Percentiles rank a stretch among this genome's conserved stretches.
These are phyloP conservation scores for Colletotrichum orchidophilum DNA, from an alignment of 2,329 filamentous ascomycete genomes.

Conservation along the genomic window DNA sequence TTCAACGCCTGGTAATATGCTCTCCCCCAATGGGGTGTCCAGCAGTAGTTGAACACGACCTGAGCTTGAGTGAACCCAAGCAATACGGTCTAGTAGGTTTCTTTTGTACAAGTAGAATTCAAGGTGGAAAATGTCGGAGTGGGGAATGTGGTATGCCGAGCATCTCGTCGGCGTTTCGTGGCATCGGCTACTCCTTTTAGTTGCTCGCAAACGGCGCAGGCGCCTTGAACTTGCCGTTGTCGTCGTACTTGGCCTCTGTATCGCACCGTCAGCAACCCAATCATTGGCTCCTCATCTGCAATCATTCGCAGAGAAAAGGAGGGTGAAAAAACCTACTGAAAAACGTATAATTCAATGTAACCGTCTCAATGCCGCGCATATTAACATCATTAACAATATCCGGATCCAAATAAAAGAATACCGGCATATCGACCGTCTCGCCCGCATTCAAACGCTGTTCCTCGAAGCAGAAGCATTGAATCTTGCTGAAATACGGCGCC, in stretches of 20 bases:
- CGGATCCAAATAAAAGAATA: constrained; percentile 98
- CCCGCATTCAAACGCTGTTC: constrained; percentile 93
- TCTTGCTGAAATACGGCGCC: constrained; percentile 98
- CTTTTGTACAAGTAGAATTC: constrained; percentile 4
- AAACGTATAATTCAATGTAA: constrained; percentile 97
- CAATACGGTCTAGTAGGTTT: background rate
- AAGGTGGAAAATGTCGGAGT: background rate
- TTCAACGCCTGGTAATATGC: constrained; percentile 22
- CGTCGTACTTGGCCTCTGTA: constrained; percentile 56
- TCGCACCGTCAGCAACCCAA: background rate
- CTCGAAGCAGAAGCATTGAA: constrained; percentile 99
- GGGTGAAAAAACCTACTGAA: constrained; percentile 76
- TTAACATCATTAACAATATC: constrained; percentile 91
- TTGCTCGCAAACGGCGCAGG: constrained; percentile 39
- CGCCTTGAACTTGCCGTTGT: constrained; percentile 55
- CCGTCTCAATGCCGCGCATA: constrained; percentile 94
- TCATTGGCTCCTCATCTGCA: background rate
- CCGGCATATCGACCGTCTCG: constrained; percentile 99
- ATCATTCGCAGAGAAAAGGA: background rate
- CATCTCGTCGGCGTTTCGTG: background rate
- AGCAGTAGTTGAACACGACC: background rate
- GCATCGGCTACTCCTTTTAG: background rate
- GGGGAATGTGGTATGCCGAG: background rate
- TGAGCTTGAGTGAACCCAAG: background rate
- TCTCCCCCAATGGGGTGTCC: background rate